Base-by-base conservation (phyloP, 352 stramenopile genomes). In the Lagenidium giganteum region DNA sequence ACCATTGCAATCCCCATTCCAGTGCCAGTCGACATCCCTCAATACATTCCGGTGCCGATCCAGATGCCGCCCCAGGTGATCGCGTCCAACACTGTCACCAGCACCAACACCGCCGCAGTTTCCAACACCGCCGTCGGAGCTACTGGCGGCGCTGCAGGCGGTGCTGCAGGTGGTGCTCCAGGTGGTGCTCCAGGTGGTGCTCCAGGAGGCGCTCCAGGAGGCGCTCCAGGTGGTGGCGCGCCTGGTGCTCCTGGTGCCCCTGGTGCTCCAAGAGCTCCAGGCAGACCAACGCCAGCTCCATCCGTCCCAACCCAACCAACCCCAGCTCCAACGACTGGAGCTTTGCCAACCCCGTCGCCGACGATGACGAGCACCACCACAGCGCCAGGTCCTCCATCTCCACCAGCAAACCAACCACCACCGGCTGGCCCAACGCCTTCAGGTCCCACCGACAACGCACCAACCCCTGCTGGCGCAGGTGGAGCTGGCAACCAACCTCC, bases 1-100 rank as follows among this genome's bases (percentile, higher is more conserved):
- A 35, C 28, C 28, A 47, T 47, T 22, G 28, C 41, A 13, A 38
- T 47, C 30, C 41, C 41, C 7, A 16, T 47, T 7, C 39, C 39
- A 4, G 16, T 46, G 7, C 41, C 41, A 20, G 21, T 47, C 18
- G 41, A 29, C 12, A 25, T 47, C 7, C 41, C 41, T 7, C 28
- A 47, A 21, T 29, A 27, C 9, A 31, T 47, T 16, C 28, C 41
- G 4, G 41, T 47, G 18, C 41, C 41, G 18, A 24, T 47, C 41
- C n/a, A 18, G 12, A 27, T 39, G 41, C 13, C 29, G 18, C 13
- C 28, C 9, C 18, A 39, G 28, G 41, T 47, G 9, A 25, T 13
- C 41, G 23, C 8, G 28, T 35, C 29, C 18, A 38, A 27, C 20
- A n/a, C 20, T 4, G 22, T 27, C 26, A 26, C 34, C 8, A 14